Base-by-base conservation (phyloP, 1,284 basidiomycete species). In the Leccinum subrobustum region DNA sequence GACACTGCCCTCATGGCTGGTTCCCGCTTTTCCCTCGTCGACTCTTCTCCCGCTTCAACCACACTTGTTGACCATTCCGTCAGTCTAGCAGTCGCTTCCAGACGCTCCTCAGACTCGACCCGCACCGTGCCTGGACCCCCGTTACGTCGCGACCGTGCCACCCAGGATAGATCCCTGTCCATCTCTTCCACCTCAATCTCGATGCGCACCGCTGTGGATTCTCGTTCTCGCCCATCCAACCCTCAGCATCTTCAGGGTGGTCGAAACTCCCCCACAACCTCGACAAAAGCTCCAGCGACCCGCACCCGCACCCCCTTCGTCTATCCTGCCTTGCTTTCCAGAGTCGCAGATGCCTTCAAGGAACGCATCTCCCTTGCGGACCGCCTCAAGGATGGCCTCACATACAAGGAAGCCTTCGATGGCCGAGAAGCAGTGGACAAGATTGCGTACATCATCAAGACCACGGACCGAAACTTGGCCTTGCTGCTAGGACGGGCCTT, bases 391-490 rank as follows among this genome's bases (percentile, higher is more conserved):
- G 95, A 99, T 71, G 96, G 95, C 0, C 83, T 99, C 66, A 93
- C 94, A 4, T 99, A 99, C 80, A 95, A 92, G 69, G 93, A 96
- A 69, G 87, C 95, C 1, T 99, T 99, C 70, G 96, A 98, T 73
- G 97, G 97, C 2, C 88, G 95, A 16, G 93, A 97, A 70, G 97
- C 97, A 0, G 96, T 99, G 31, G 93, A 96, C 76, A 92, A 93
- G 76, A 93, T 99, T 66, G 91, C 94, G 18, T 94, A 96, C 71
- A 96, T 99, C 75, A 98, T 98, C 82, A 96, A 96, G 77, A 99
- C 96, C 3, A 95, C 94, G 6, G 97, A 99, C 76, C 86, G 97
- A 18, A 98, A 98, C 75, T 84, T 99, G 23, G 97, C 97, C 4
- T 78, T 99, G 52, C 81, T 99, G 3, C 84, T 99, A 9, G 97